These are phyloP conservation scores for Prunus yedoensis DNA, from an alignment of 331 rosid genomes.

Conservation along the genomic window DNA sequence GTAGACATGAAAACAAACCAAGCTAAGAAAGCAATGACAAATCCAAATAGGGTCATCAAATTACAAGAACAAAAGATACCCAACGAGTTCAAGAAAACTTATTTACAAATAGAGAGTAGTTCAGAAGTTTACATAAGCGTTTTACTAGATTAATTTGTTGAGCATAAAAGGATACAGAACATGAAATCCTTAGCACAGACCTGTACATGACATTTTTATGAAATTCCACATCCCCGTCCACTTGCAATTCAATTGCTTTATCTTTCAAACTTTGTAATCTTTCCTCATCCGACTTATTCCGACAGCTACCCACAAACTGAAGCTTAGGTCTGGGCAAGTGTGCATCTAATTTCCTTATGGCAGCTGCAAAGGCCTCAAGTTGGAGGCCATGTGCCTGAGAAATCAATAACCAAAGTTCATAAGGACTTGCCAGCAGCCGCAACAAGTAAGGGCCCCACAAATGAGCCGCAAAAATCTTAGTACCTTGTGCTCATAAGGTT, in stretches of 20 bases:
- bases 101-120: not conserved
- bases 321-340: slow-evolving; percentile 68
- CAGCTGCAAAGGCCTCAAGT: slow-evolving; percentile 87
- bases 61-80: not conserved
- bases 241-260: slow-evolving; percentile 66
- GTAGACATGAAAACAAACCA: slow-evolving; percentile 29
- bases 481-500: slow-evolving; percentile 51
- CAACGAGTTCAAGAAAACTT: not conserved
- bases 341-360: slow-evolving; percentile 57
- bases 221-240: slow-evolving; percentile 74
- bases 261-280: slow-evolving; percentile 65
- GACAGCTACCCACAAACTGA: slow-evolving; percentile 92
- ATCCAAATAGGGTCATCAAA: not conserved
- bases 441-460: slow-evolving; percentile 36
- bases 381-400: slow-evolving; percentile 88
- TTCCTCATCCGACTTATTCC: slow-evolving; percentile 81
- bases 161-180: not conserved
- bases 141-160: not conserved
- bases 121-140: not conserved
- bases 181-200: slow-evolving; percentile 41
- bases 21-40: slow-evolving; percentile 12
- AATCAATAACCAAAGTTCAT: slow-evolving; percentile 23
- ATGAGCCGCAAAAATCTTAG: slow-evolving; percentile 36
- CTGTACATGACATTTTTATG: slow-evolving; percentile 75
- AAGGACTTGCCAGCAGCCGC: slow-evolving; percentile 20